Percentiles rank a stretch among this genome's conserved stretches.
Evolutionary conservation across 2,329 filamentous ascomycete species (phyloP).

Genomic region (Hypoxylon sp.): DNA sequence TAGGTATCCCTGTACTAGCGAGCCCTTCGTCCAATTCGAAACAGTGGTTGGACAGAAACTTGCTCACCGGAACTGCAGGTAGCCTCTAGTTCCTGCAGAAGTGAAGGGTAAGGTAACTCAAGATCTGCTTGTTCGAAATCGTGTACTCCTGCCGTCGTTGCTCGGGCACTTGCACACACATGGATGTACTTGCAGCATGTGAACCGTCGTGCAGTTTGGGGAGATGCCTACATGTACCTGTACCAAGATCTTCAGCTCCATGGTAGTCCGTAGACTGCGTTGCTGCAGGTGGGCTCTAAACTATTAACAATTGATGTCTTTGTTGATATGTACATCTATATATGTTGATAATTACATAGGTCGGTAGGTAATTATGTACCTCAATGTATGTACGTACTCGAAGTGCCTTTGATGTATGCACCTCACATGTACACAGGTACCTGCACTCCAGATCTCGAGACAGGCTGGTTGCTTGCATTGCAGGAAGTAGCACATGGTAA

Average conservation of each 20-base stretch:
- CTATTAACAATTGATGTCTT: background rate
- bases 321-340: background rate
- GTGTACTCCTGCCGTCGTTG: background rate
- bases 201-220: background rate
- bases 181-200: background rate
- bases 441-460: conserved; percentile 1
- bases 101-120: conserved; percentile 24
- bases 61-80: conserved; percentile 37
- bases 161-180: background rate
- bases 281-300: background rate
- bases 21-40: conserved; percentile 2
- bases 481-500: background rate
- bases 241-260: background rate
- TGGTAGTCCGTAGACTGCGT: background rate
- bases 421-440: background rate
- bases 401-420: background rate
- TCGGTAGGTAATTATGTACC: background rate
- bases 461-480: background rate
- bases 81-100: conserved; percentile 27
- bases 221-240: too few relatives aligned
- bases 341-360: background rate
- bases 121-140: conserved; percentile 7
- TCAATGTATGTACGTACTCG: background rate
- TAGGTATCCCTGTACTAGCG: background rate
- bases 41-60: conserved; percentile 21